These are phyloP conservation scores for Ustilago hordei DNA, from an alignment of 1,284 basidiomycete species.

Conservation along the genomic window DNA sequence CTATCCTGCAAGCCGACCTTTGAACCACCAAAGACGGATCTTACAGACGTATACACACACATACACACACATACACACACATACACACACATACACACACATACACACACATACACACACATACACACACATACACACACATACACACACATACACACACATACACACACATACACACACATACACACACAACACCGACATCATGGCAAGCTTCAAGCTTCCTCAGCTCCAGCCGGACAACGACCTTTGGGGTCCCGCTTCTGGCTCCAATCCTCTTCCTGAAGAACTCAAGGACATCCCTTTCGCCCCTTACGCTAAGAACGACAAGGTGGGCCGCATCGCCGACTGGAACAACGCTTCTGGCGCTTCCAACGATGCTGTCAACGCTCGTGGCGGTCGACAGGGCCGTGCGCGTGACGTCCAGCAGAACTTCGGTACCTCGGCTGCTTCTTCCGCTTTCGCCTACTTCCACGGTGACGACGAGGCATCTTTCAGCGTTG, in stretches of 20 bases:
- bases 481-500: slow-evolving; percentile 95
- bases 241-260: slow-evolving; percentile 64
- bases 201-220: slow-evolving; percentile 65
- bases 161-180: neutral
- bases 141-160: neutral
- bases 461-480: slow-evolving; percentile 99
- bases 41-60: neutral
- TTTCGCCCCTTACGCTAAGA: slow-evolving; percentile 97
- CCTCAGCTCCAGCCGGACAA: slow-evolving; percentile 54
- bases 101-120: slow-evolving; percentile 1
- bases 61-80: neutral
- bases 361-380: slow-evolving; percentile 71
- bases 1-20: slow-evolving; percentile 12
- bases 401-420: slow-evolving; percentile 56
- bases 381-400: slow-evolving; percentile 48
- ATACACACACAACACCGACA: slow-evolving; percentile 7
- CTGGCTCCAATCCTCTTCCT: slow-evolving; percentile 57
- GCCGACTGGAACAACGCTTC: slow-evolving; percentile 90
- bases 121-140: neutral
- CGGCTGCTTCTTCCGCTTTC: slow-evolving; percentile 79
- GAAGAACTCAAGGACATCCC: slow-evolving; percentile 66
- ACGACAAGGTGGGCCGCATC: slow-evolving; percentile 95
- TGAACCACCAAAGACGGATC: slow-evolving; percentile 11
- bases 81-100: neutral
- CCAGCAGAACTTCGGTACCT: slow-evolving; percentile 56